phyloP scores from a whole-genome alignment of 169 alveolate genomes.

The Cyclospora cayetanensis region DNA sequence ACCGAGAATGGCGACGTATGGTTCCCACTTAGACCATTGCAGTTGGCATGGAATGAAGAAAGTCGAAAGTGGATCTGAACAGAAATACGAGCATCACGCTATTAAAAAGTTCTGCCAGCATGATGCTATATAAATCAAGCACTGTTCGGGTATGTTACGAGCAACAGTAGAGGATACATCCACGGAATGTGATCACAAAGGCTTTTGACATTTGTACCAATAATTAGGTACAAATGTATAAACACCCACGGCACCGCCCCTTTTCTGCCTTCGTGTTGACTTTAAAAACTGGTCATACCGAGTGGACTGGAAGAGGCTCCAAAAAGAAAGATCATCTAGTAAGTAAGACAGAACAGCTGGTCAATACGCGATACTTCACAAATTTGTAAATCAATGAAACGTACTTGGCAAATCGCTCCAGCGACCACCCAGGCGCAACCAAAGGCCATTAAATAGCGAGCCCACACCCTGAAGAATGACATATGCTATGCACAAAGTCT shows the following conservation, averaged over 20 bases:
- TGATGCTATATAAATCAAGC: too few relatives aligned
- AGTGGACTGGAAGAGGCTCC: constrained; percentile 64
- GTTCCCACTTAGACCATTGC: constrained; percentile 41
- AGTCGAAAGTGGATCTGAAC: constrained; percentile 58
- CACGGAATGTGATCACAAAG: too few relatives aligned
- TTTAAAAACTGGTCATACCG: constrained; percentile 33
- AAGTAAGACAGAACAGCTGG: background rate
- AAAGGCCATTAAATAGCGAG: constrained; percentile 14
- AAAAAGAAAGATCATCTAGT: constrained; percentile 41
- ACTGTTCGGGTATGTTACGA: too few relatives aligned
- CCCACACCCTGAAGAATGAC: constrained; percentile 55
- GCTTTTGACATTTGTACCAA: too few relatives aligned
- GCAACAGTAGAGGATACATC: too few relatives aligned
- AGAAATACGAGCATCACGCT: too few relatives aligned
- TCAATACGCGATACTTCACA: background rate
- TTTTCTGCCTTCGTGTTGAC: background rate
- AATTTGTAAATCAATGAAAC: background rate
- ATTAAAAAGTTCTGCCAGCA: too few relatives aligned
- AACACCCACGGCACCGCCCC: too few relatives aligned
- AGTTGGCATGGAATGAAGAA: constrained; percentile 65
- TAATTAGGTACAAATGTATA: too few relatives aligned
- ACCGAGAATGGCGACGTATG: constrained; percentile 35
- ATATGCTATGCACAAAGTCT: background rate
- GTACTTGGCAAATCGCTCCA: constrained; percentile 52
- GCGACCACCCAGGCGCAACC: constrained; percentile 61